A percentile compares a stretch with the other conserved stretches of the same genome.
Evolutionary conservation across 163 green algal species (phyloP).

Genomic region (Prototheca wickerhamii): DNA sequence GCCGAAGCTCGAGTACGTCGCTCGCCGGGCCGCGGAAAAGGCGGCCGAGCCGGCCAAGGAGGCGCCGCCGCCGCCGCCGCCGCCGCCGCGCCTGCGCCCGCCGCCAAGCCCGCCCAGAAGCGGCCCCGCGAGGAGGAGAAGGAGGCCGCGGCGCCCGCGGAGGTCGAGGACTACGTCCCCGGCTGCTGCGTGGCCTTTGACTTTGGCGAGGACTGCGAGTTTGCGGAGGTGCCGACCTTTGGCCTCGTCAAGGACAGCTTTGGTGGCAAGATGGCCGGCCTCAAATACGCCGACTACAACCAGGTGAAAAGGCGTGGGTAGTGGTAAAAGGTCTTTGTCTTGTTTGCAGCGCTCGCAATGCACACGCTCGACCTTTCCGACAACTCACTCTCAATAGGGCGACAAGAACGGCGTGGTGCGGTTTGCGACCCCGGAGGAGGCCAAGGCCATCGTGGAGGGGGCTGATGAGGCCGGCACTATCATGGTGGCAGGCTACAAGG

Average conservation of each 20-base stretch:
- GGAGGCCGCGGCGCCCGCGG: neutral
- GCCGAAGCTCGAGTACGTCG: constrained; percentile 53
- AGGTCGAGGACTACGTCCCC: constrained; percentile 3
- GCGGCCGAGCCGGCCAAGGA: constrained; percentile 13
- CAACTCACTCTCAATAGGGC: constrained; percentile 12
- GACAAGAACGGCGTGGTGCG: constrained; percentile 39
- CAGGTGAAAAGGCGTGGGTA: too few relatives aligned
- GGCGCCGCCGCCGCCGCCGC: neutral
- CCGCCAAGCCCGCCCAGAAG: neutral
- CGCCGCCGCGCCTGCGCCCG: neutral
- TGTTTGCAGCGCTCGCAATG: too few relatives aligned
- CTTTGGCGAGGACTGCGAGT: constrained; percentile 10
- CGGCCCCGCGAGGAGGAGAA: constrained; percentile 17
- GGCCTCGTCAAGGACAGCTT: constrained; percentile 31
- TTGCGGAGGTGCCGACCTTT: constrained; percentile 17
- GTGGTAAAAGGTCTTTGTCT: too few relatives aligned
- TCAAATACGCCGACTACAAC: constrained; percentile 27
- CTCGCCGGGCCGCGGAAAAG: constrained; percentile 28
- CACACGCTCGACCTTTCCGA: too few relatives aligned
- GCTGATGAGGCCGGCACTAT: constrained; percentile 27
- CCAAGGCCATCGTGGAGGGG: constrained; percentile 21
- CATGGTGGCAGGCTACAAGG: constrained; percentile 38
- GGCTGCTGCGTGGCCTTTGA: constrained; percentile 24
- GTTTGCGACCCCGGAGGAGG: constrained; percentile 36
- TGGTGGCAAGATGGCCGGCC: constrained; percentile 23